These are phyloP conservation scores for Neurospora tetraspora DNA, from an alignment of 495 filamentous ascomycete genomes.

Conservation along the genomic window DNA sequence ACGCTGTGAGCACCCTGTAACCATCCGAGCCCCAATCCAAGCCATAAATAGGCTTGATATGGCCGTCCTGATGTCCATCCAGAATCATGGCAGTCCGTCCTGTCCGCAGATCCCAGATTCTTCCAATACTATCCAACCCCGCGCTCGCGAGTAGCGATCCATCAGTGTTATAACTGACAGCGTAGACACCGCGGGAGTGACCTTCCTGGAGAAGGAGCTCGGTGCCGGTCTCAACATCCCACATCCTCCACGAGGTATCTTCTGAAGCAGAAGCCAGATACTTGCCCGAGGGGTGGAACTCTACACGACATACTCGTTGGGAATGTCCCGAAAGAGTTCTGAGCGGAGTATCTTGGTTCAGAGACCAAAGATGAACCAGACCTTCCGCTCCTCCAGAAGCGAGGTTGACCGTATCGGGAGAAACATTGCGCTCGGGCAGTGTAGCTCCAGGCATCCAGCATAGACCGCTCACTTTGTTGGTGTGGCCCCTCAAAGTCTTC, in stretches of 20 bases:
- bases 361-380: constrained; percentile 81
- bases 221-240: constrained; percentile 79
- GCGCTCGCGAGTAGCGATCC: constrained; percentile 84
- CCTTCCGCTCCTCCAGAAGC: constrained; percentile 89
- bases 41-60: constrained; percentile 86
- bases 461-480: constrained; percentile 77
- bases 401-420: constrained; percentile 66
- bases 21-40: constrained; percentile 90
- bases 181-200: constrained; percentile 84
- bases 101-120: constrained; percentile 94
- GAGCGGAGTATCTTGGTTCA: constrained; percentile 71
- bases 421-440: constrained; percentile 54
- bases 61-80: constrained; percentile 69
- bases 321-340: constrained; percentile 78
- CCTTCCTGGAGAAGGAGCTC: constrained; percentile 90
- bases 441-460: constrained; percentile 86
- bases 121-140: constrained; percentile 85
- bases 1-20: constrained; percentile 76
- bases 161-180: constrained; percentile 79
- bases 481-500: constrained; percentile 67
- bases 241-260: constrained; percentile 94
- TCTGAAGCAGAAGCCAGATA: constrained; percentile 91
- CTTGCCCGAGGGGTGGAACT: constrained; percentile 86
- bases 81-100: constrained; percentile 94
- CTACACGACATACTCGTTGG: constrained; percentile 78